Conservation (phyloP, 2,329 filamentous ascomycete genomes). For the Trichoderma afroharzianum region DNA sequence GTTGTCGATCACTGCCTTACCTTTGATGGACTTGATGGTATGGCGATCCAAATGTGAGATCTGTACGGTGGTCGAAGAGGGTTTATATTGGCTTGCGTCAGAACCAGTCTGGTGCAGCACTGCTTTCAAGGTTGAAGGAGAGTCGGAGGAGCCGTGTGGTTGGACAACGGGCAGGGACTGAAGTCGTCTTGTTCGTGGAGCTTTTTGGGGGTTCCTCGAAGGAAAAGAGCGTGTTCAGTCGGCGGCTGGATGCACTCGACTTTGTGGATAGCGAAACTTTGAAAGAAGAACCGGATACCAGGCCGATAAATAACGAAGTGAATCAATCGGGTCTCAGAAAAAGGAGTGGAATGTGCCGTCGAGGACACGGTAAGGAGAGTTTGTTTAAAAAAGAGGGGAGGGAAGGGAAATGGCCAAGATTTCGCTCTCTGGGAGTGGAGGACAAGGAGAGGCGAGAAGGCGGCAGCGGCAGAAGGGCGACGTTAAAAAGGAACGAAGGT, state of each 20-base stretch:
- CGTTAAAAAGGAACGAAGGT: conserved; percentile 30
- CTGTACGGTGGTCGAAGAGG: not conserved
- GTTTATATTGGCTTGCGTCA: conserved; percentile 20
- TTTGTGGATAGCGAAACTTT: conserved; percentile 4
- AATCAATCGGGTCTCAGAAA: conserved; percentile 5
- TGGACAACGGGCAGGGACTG: conserved; percentile 25
- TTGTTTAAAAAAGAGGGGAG: not conserved
- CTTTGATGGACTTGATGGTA: conserved; percentile 10
- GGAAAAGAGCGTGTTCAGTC: conserved; percentile 11
- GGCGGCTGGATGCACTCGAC: conserved; percentile 17
- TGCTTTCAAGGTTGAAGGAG: conserved; percentile 9
- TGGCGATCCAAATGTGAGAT: not conserved
- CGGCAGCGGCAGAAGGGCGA: conserved; percentile 22
- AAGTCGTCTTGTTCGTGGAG: conserved; percentile 3
- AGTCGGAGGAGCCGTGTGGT: conserved; percentile 14
- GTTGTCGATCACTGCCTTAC: conserved; percentile 8
- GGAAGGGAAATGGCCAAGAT: conserved; percentile 6
- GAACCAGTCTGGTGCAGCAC: conserved; percentile 23
- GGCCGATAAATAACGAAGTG: conserved; percentile 12
- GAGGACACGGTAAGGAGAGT: conserved; percentile 27
- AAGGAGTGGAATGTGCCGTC: conserved; percentile 34
- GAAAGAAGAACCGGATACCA: conserved; percentile 11
- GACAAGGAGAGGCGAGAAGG: conserved; percentile 24
- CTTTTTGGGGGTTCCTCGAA: not conserved
- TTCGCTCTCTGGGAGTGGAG: conserved; percentile 20